phyloP scores from a whole-genome alignment of 2,329 filamentous ascomycete species.

The Penicillium sp. region DNA sequence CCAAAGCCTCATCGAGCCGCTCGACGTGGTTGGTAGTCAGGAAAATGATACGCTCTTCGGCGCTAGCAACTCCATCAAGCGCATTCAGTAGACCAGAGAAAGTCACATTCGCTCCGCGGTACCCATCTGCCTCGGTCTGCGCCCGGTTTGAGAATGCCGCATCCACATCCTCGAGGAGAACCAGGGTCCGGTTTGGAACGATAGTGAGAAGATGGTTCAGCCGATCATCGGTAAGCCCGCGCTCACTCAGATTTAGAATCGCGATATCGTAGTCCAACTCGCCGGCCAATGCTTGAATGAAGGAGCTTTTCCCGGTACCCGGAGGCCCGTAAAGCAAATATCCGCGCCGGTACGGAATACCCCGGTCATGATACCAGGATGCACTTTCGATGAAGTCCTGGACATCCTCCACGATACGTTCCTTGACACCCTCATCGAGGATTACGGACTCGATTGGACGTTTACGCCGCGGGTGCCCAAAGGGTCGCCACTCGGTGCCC shows the following conservation, averaged over 20 bases:
- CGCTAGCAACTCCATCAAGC: constrained; percentile 85
- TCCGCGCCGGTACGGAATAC: constrained; percentile 84
- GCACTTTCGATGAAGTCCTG: constrained; percentile 72
- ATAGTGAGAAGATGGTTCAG: constrained; percentile 81
- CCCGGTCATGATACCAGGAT: constrained; percentile 89
- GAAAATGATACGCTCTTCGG: constrained; percentile 90
- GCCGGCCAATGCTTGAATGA: constrained; percentile 92
- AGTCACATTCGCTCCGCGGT: constrained; percentile 80
- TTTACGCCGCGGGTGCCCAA: constrained; percentile 81
- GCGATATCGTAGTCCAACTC: constrained; percentile 88
- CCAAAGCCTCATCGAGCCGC: constrained; percentile 78
- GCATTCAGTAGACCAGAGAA: constrained; percentile 87
- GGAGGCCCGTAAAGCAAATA: constrained; percentile 87
- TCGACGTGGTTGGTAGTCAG: constrained; percentile 93
- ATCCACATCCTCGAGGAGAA: constrained; percentile 85
- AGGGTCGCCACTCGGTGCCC: constrained; percentile 75
- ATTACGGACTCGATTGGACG: constrained; percentile 83
- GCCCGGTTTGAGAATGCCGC: constrained; percentile 76
- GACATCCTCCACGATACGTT: constrained; percentile 73
- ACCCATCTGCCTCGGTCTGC: constrained; percentile 73
- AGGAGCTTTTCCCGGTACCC: constrained; percentile 88
- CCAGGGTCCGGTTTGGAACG: constrained; percentile 72
- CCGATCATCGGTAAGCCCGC: constrained; percentile 83
- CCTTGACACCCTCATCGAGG: constrained; percentile 75
- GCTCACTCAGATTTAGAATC: constrained; percentile 82